These are phyloP conservation scores for Aspergillus vadensis DNA, from an alignment of 2,329 filamentous ascomycete genomes.

Conservation along the genomic window DNA sequence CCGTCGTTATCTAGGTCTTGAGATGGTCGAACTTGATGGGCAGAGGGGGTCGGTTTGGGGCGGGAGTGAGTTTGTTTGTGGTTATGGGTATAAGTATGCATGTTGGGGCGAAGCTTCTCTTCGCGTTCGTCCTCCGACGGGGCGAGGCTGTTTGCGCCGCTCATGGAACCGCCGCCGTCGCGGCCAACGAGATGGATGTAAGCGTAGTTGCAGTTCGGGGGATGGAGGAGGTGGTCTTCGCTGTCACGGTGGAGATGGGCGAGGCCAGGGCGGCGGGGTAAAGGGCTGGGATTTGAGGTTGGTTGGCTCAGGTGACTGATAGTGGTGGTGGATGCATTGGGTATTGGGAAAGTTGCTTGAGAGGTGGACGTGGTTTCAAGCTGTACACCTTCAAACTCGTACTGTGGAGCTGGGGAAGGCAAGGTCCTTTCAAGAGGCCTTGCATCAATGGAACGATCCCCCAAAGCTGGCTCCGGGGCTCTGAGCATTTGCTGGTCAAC, in stretches of 20 bases:
- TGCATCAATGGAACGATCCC: constrained; percentile 18
- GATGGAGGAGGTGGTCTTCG: constrained; percentile 33
- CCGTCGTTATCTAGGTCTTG: constrained; percentile 39
- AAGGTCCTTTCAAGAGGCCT: constrained; percentile 14
- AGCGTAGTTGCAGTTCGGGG: constrained; percentile 31
- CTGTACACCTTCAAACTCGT: constrained; percentile 10
- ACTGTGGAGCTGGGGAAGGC: constrained; percentile 12
- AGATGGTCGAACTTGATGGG: constrained; percentile 19
- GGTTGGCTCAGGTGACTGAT: not conserved
- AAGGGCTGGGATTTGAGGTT: constrained; percentile 16
- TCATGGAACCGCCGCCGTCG: constrained; percentile 50
- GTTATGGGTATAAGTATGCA: not conserved
- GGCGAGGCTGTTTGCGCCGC: constrained; percentile 45
- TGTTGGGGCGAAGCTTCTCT: constrained; percentile 15
- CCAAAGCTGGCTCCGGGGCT: constrained; percentile 22
- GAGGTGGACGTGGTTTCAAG: not conserved
- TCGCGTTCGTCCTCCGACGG: constrained; percentile 38
- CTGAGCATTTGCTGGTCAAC: constrained; percentile 14
- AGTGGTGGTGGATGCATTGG: not conserved
- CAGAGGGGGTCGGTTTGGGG: constrained; percentile 11
- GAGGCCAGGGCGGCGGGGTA: constrained; percentile 23
- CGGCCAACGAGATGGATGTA: constrained; percentile 44
- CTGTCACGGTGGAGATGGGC: constrained; percentile 30
- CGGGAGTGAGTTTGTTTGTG: constrained; percentile 6
- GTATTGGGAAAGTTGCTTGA: not conserved